Percentiles rank a stretch among this genome's conserved stretches.
phyloP scores from a whole-genome alignment of 2,329 filamentous ascomycete species.

The Hypomyces perniciosus region DNA sequence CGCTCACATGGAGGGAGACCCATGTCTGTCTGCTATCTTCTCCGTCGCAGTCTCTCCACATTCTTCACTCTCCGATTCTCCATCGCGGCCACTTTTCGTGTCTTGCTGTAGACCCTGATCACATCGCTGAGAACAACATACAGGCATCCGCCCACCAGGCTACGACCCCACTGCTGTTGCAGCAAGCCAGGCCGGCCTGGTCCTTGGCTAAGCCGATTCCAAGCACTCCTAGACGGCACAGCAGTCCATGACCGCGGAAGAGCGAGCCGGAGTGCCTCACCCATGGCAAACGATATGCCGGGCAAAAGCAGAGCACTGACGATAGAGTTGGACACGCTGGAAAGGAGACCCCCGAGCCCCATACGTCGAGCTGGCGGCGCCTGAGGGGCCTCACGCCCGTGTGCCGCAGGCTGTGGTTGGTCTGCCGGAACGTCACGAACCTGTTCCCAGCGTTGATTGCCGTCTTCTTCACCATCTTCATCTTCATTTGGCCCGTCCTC shows the following conservation, averaged over 20 bases:
- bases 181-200: constrained; percentile 57
- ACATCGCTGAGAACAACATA: constrained; percentile 78
- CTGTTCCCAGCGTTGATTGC: not conserved
- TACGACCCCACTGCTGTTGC: constrained; percentile 82
- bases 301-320: constrained; percentile 67
- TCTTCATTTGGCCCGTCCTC: constrained; percentile 15
- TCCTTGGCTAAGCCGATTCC: constrained; percentile 15
- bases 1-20: too few relatives aligned
- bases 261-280: constrained; percentile 62
- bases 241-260: constrained; percentile 65
- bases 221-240: constrained; percentile 26
- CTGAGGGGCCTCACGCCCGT: constrained; percentile 28
- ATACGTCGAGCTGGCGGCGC: constrained; percentile 29
- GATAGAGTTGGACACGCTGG: constrained; percentile 42
- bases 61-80: constrained; percentile 50
- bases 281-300: constrained; percentile 70
- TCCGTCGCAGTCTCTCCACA: constrained; percentile 31
- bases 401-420: constrained; percentile 14
- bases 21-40: not conserved
- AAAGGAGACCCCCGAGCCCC: constrained; percentile 32
- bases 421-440: constrained; percentile 10
- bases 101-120: constrained; percentile 57
- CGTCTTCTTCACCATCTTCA: constrained; percentile 1
- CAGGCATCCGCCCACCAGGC: constrained; percentile 78
- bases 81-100: constrained; percentile 52